Evolutionary conservation across 176 grass and related monocot species (phyloP), one percentile per base, ranked within the genome.

Genomic region (Pontederia crassipes): DNA sequence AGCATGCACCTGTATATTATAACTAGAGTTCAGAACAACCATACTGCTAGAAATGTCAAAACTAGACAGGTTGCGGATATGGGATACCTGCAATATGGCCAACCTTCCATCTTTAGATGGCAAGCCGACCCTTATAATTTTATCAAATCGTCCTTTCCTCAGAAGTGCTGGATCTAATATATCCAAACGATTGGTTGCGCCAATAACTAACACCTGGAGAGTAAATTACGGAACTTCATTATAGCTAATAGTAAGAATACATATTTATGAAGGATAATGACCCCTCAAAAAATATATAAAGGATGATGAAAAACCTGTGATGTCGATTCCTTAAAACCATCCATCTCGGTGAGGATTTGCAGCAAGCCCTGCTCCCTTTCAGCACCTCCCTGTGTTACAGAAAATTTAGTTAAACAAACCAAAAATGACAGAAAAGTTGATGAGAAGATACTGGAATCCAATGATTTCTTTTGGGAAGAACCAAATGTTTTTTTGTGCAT

Each of bases 141-240:
- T 77, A 65, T 77, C 74, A 62, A 77, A 77, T 12, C 74, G 65
- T 48, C 74, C 74, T 48, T 77, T 77, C 54, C 74, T 77, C 57
- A 77, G 9, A 28, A 77, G 74, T 46, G 74, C 74, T 54, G 74
- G 65, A 61, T 77, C 74, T 35, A 77, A 77, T 69, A 77, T 77
- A 62, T 77, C 74, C 59, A 70, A 62, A n/a, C 74, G 65, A 69
- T 77, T 77, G 11, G 74, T 77, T 28, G 74, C 74, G 61, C 74
- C 74, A 62, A 77, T 77, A 77, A 77, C 74, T 69, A 77, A 69
- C 16, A 77, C 65, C 74, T 77, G 64, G 8, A 15, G 4, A 61
- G 28, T 60, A 61, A 16, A 68, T 69, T 68, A 68, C 47, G 51
- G 59, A 26, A 60, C 15, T 27, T 10, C 62, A 45, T 64, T 17